These are phyloP conservation scores for Yamadazyma olivae DNA, from an alignment of 805 yeast species.

Conservation along the genomic window DNA sequence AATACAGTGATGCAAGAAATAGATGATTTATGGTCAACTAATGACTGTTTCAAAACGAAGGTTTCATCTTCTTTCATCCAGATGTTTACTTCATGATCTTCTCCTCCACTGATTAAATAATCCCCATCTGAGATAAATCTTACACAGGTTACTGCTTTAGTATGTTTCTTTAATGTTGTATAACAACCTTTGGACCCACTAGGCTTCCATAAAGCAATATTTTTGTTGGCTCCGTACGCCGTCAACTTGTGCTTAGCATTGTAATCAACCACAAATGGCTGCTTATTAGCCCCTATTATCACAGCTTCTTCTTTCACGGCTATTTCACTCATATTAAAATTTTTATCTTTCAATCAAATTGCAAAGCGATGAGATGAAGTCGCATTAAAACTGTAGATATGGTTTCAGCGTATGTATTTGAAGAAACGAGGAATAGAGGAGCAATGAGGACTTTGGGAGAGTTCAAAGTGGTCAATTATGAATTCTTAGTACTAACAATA, in stretches of 20 bases:
- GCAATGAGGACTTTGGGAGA: too few species aligned
- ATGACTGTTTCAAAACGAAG: slow-evolving; percentile 27
- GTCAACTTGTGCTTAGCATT: slow-evolving; percentile 34
- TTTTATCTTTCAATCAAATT: slow-evolving; percentile 3
- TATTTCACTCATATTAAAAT: too few species aligned
- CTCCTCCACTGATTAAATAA: slow-evolving; percentile 58
- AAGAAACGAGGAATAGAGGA: too few species aligned
- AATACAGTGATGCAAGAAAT: slow-evolving; percentile 52
- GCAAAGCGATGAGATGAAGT: slow-evolving; percentile 2
- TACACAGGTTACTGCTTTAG: slow-evolving; percentile 64
- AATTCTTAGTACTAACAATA: slow-evolving; percentile 27
- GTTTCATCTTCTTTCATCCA: slow-evolving; percentile 45
- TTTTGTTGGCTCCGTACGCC: slow-evolving; percentile 71
- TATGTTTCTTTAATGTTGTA: slow-evolving; percentile 59
- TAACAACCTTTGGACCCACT: slow-evolving; percentile 43
- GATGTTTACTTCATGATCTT: slow-evolving; percentile 59
- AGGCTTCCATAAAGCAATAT: slow-evolving; percentile 65
- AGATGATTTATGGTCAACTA: slow-evolving; percentile 45
- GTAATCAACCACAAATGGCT: slow-evolving; percentile 57
- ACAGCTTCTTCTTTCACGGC: slow-evolving; percentile 45
- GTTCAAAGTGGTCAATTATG: too few species aligned
- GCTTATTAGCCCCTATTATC: slow-evolving; percentile 72
- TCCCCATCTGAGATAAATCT: slow-evolving; percentile 44
- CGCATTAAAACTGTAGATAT: slow-evolving; percentile 10
- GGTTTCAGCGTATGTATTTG: slow-evolving; percentile 37